Conservation (phyloP, 1,284 basidiomycete genomes). For the Athelia sp. region DNA sequence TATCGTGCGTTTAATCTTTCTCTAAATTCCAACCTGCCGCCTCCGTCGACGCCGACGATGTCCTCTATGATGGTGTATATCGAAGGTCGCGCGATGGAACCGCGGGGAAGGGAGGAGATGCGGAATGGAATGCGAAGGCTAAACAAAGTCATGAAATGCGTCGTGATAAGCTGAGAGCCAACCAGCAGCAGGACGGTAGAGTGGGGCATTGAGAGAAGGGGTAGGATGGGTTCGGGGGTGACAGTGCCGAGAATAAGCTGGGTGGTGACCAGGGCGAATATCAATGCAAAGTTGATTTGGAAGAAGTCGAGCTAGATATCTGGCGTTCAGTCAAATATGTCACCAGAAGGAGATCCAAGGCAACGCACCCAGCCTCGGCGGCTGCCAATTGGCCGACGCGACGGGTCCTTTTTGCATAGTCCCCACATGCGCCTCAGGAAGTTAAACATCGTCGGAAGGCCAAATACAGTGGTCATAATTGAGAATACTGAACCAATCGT, state of each 20-base stretch:
- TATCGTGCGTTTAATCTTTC: neutral
- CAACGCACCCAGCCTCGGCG: neutral
- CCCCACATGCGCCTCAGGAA: neutral
- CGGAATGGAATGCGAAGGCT: neutral
- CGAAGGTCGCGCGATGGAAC: neutral
- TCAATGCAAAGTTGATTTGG: neutral
- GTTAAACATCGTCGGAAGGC: neutral
- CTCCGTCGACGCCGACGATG: neutral
- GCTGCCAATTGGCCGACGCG: neutral
- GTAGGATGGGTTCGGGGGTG: neutral
- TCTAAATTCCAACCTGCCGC: neutral
- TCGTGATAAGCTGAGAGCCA: neutral
- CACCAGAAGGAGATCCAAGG: neutral
- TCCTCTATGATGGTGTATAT: constrained; percentile 1
- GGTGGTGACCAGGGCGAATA: neutral
- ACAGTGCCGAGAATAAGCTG: neutral
- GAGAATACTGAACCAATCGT: neutral
- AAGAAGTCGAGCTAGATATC: neutral
- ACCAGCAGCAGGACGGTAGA: neutral
- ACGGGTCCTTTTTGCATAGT: neutral
- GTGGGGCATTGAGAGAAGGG: neutral
- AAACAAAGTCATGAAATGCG: neutral
- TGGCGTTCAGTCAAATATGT: neutral
- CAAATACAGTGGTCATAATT: neutral
- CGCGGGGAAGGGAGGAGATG: neutral